Percentiles rank a stretch among this genome's conserved stretches.
Evolutionary conservation across 768 basidiomycete species (phyloP).

Genomic region (Psilocybe tampanensis): DNA sequence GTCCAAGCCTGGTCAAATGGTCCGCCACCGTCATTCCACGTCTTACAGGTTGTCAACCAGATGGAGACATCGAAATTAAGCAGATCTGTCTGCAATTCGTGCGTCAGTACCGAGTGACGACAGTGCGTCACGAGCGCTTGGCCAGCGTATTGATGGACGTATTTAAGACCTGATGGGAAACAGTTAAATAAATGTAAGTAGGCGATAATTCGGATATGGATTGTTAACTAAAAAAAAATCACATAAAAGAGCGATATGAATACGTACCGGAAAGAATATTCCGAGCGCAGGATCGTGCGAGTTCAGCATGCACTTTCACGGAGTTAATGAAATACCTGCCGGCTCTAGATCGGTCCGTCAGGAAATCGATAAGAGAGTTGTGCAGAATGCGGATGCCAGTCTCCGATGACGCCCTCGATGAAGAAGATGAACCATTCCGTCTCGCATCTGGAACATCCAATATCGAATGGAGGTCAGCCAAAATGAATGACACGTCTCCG

Average conservation of each 20-base stretch:
- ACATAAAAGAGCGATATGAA: neutral
- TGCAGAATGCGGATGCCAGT: conserved; percentile 27
- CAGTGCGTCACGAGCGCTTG: conserved; percentile 30
- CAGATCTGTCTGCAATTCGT: conserved; percentile 24
- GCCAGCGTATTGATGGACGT: conserved; percentile 29
- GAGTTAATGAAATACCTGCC: conserved; percentile 29
- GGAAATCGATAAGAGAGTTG: conserved; percentile 27
- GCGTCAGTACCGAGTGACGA: conserved; percentile 27
- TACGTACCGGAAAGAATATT: conserved; percentile 24
- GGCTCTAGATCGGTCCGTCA: conserved; percentile 28
- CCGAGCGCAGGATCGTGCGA: conserved; percentile 25
- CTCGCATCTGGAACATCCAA: conserved; percentile 26
- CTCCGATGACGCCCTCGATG: conserved; percentile 14
- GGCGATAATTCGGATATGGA: too few species aligned
- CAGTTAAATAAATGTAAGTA: neutral
- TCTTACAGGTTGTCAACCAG: conserved; percentile 26
- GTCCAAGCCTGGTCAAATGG: conserved; percentile 27
- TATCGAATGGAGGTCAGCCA: conserved; percentile 27
- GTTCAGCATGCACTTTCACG: conserved; percentile 30
- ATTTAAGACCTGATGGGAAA: conserved; percentile 21
- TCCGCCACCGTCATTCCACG: conserved; percentile 27
- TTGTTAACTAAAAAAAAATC: too few species aligned
- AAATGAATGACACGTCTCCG: conserved; percentile 26
- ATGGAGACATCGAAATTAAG: conserved; percentile 23
- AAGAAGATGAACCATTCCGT: neutral